phyloP scores from a whole-genome alignment of 768 basidiomycete species.

The Suillus occidentalis region DNA sequence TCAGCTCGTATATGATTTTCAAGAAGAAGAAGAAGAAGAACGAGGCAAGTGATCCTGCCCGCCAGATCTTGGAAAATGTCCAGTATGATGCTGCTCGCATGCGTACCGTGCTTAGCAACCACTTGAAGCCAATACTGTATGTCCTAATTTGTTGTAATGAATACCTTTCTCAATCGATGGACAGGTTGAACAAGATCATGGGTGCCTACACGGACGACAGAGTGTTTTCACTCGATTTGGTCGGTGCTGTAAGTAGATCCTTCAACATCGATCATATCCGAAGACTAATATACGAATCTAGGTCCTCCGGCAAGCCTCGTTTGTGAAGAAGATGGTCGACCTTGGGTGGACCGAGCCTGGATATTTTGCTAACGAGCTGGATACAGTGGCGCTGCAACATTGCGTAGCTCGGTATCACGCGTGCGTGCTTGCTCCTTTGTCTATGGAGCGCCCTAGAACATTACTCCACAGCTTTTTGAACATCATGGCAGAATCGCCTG shows the following conservation, averaged over 20 bases:
- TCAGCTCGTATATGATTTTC: slow-evolving; percentile 8
- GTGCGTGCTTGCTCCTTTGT: slow-evolving; percentile 28
- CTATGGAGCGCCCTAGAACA: no score
- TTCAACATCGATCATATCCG: background rate
- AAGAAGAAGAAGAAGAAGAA: background rate
- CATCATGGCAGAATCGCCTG: slow-evolving; percentile 46
- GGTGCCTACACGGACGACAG: slow-evolving; percentile 50
- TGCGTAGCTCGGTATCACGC: slow-evolving; percentile 57
- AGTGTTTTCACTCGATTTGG: slow-evolving; percentile 54
- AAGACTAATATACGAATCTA: slow-evolving; percentile 12
- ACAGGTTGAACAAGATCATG: slow-evolving; percentile 39
- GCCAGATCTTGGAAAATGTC: slow-evolving; percentile 5
- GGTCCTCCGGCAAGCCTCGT: slow-evolving; percentile 57
- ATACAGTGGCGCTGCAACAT: slow-evolving; percentile 46
- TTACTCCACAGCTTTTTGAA: slow-evolving; percentile 45
- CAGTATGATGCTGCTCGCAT: slow-evolving; percentile 14
- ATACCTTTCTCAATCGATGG: background rate
- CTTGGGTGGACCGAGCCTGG: slow-evolving; percentile 48
- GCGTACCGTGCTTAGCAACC: background rate
- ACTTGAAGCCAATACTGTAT: slow-evolving; percentile 24
- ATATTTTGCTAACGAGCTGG: slow-evolving; percentile 38
- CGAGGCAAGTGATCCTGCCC: background rate
- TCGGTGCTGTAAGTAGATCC: slow-evolving; percentile 45
- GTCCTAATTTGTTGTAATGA: background rate
- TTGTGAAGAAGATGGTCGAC: slow-evolving; percentile 52